Base-by-base conservation (phyloP, 1,284 basidiomycete species). In the Melanopsichium pennsylvanicum region DNA sequence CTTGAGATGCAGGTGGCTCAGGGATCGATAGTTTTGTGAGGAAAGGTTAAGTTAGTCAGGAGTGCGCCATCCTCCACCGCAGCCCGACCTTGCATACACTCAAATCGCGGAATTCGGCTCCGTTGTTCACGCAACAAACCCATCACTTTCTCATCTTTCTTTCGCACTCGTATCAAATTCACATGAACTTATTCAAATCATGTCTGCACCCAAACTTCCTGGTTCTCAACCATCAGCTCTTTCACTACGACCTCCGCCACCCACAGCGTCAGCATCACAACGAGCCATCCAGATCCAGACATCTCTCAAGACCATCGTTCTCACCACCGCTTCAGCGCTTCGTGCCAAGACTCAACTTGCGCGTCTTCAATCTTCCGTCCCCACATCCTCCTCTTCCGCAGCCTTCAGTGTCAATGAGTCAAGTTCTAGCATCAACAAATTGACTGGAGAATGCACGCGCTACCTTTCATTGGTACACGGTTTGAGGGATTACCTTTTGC, bases 381-480 rank as follows among this genome's bases (percentile, higher is more conserved):
- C 48, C 5, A 29, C 40, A 3, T 56, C 52, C 13, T 47, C 50
- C 21, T 33, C 42, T 0, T 35, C 55, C 9, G 52, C 59, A 8
- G 49, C 52, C 4, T 35, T 49, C 1, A 39, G 36, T 13, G 35
- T 55, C 25, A 41, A 33, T 36, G 42, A 57, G 22, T n/a, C 50
- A 2, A 46, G 49, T 10, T 58, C 62, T 8, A 56, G 47, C 39
- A 22, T 66, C 3, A 45, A 70, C 25, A 45, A 52, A 33, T 47
- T 70, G 5, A 51, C 57, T 2, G 58, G 39, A n/a, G 62, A 66
- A 34, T 70, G 62, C 27, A 44, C 57, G 8, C 44, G 50, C 1
- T 70, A 70, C 31, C 49, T 62, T 12, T 64, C 62, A 5, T 23
- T 66, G 15, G 68, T 70, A 1, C 46, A 58, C 18, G 68, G 68